Conservation (phyloP, 2,329 filamentous ascomycete genomes). For the Ophidiomyces ophidiicola region DNA sequence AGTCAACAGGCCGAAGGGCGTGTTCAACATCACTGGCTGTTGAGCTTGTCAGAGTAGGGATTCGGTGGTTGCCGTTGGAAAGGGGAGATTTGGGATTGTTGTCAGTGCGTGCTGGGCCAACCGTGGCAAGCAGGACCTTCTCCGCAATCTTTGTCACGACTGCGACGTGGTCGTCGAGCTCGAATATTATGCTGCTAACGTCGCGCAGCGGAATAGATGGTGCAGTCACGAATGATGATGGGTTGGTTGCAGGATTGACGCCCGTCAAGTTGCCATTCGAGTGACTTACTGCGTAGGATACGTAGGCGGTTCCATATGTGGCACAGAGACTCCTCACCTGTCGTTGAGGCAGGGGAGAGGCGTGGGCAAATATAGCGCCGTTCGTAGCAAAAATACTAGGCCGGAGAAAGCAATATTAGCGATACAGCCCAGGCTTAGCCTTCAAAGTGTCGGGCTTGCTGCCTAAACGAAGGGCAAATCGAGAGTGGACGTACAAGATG, state of each 20-base stretch:
- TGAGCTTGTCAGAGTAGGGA: conserved; percentile 10
- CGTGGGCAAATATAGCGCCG: conserved; percentile 34
- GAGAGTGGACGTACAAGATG: conserved; percentile 26
- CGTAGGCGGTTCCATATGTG: conserved; percentile 34
- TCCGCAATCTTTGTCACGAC: conserved; percentile 33
- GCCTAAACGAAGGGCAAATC: background rate
- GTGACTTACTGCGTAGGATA: conserved; percentile 31
- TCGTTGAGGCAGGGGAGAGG: conserved; percentile 29
- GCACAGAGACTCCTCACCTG: conserved; percentile 33
- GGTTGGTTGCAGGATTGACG: conserved; percentile 33
- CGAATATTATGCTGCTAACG: conserved; percentile 35
- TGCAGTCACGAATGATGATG: conserved; percentile 33
- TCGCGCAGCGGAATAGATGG: conserved; percentile 31
- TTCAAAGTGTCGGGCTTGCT: background rate
- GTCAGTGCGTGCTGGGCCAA: conserved; percentile 22
- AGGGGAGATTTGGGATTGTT: conserved; percentile 1
- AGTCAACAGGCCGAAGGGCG: conserved; percentile 7
- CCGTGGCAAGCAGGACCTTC: conserved; percentile 32
- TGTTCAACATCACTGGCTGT: conserved; percentile 15
- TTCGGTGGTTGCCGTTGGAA: background rate
- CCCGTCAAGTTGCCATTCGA: conserved; percentile 33
- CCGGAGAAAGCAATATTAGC: background rate
- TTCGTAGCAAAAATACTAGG: conserved; percentile 33
- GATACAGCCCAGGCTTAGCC: background rate
- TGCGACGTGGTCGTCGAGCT: conserved; percentile 30